These are phyloP conservation scores for Fusarium subglutinans DNA, from an alignment of 2,329 filamentous ascomycete species.

Conservation along the genomic window DNA sequence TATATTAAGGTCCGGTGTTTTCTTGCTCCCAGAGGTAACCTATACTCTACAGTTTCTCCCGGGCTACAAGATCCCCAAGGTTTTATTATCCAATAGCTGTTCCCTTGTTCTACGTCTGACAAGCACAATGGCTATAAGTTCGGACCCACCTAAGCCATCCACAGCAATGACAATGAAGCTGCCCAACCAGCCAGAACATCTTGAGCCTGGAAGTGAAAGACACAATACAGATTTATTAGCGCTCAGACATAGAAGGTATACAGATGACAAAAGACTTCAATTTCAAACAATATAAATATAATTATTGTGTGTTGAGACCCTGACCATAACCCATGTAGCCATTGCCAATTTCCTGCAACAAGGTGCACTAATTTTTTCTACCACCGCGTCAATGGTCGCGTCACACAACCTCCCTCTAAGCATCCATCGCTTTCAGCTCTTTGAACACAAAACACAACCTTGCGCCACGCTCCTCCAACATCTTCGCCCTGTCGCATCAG, in stretches of 20 bases:
- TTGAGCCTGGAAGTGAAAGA: background rate
- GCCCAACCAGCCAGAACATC: background rate
- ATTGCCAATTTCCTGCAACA: background rate
- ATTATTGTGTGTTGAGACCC: background rate
- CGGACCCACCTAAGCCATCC: background rate
- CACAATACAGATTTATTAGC: background rate
- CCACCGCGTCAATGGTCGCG: slow-evolving; percentile 12
- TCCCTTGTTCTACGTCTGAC: background rate
- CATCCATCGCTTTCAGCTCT: slow-evolving; percentile 15
- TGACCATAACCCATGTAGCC: background rate
- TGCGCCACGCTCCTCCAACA: slow-evolving; percentile 33
- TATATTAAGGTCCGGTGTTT: too few species aligned
- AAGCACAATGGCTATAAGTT: background rate
- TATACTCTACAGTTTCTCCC: background rate
- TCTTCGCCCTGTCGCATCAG: slow-evolving; percentile 7
- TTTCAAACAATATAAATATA: background rate
- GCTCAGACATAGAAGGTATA: background rate
- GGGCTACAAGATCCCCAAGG: background rate
- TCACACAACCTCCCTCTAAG: slow-evolving; percentile 38
- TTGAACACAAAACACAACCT: slow-evolving; percentile 24
- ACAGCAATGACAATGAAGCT: background rate
- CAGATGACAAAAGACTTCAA: background rate
- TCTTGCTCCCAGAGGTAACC: too few species aligned
- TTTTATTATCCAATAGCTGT: background rate
- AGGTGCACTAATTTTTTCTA: slow-evolving; percentile 12